Evolutionary conservation across 495 filamentous ascomycete species (phyloP), one percentile per base, ranked within the genome.

Genomic region (Copromyces sp.): DNA sequence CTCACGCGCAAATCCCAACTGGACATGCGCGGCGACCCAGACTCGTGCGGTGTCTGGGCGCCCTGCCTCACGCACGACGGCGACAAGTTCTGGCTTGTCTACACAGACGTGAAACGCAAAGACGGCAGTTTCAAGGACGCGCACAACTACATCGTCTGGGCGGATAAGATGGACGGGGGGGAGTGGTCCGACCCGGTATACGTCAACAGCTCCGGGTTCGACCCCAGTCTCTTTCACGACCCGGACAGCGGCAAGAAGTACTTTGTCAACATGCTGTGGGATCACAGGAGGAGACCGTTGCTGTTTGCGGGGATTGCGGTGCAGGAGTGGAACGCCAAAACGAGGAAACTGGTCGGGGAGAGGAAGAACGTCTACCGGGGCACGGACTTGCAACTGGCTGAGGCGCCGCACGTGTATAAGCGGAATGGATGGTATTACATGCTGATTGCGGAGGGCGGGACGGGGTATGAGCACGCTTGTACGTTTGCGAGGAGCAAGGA

Each of bases 371-470:
- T 91, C 68, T 90, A 86, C 78, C 73, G 75, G 9, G 89, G 88
- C 20, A 89, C 85, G 24, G 86, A 86, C 0, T 78, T 85, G 40
- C 83, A 81, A 20, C 81, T 89, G 16, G 86, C 88, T 7, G 90
- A 92, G 76, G 90, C 86, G 1, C 88, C 89, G 12, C 89, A 91
- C 70, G 81, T 92, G 40, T 90, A 90, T 78, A 86, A 86, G 70
- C 87, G 89, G 32, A 88, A 88, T 69, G 87, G 83, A 0, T 91
- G 86, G 78, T 91, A 90, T 76, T 93, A 92, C 74, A 83, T 93
- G 40, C 83, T 93, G 71, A 89, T 88, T 8, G 89, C 89, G 3
- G 89, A 92, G 73, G 90, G 88, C 2, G 89, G 90, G 4, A 91
- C 89, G 1, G 89, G 83, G 4, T 85, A 86, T 70, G 79, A 85